phyloP scores from a whole-genome alignment of 2,329 filamentous ascomycete species.

The Cladosporium phlei region DNA sequence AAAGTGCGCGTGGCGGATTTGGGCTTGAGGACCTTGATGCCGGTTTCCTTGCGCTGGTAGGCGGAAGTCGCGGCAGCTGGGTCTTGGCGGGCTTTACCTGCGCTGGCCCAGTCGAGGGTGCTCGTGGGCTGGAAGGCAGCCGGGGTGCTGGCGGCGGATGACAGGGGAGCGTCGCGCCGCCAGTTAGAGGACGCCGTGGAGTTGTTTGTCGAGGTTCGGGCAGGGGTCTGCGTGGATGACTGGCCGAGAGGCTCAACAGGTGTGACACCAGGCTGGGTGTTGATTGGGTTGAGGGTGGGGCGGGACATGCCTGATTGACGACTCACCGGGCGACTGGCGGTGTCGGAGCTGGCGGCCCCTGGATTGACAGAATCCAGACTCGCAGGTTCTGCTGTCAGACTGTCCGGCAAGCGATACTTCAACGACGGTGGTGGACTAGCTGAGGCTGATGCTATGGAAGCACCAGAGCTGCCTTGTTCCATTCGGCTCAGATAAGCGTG shows the following conservation, averaged over 20 bases:
- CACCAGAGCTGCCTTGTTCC: constrained; percentile 25
- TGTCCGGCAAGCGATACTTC: constrained; percentile 29
- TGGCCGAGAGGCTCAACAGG: constrained; percentile 2
- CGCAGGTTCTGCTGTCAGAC: constrained; percentile 21
- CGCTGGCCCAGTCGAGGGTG: constrained; percentile 12
- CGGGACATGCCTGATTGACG: constrained; percentile 19
- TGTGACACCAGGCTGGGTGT: constrained; percentile 19
- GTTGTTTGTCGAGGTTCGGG: constrained; percentile 14
- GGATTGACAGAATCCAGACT: constrained; percentile 18
- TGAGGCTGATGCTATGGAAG: constrained; percentile 20
- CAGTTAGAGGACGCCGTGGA: constrained; percentile 47
- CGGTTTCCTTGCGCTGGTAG: constrained; percentile 65
- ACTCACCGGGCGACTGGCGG: constrained; percentile 23
- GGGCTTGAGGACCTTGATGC: constrained; percentile 88
- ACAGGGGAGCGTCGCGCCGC: constrained; percentile 37
- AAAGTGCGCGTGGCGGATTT: constrained; percentile 55
- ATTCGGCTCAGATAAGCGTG: constrained; percentile 30
- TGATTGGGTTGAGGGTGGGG: constrained; percentile 23
- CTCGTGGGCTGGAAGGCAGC: not conserved
- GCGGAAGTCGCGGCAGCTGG: constrained; percentile 47
- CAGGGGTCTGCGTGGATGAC: constrained; percentile 1
- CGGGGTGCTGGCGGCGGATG: constrained; percentile 6
- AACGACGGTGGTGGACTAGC: constrained; percentile 22
- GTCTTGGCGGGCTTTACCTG: constrained; percentile 10
- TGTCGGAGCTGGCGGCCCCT: constrained; percentile 23